Percentiles rank a stretch among this genome's conserved stretches.
Conservation (phyloP, 225 moss, liverwort and hornwort species). For the Rhytidiadelphus loreus region DNA sequence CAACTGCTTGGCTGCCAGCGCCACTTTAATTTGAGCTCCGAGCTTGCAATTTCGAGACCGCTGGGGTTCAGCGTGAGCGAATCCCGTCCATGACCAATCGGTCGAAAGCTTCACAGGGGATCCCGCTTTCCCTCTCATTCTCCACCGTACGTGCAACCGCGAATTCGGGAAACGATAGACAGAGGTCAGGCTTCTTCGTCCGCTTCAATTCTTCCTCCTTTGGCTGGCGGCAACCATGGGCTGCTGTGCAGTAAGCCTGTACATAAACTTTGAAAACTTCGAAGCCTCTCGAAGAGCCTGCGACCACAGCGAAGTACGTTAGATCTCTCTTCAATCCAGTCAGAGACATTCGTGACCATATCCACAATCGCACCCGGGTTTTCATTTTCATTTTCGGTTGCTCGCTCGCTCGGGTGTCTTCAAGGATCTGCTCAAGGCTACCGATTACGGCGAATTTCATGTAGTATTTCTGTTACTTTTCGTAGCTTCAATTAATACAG, state of each 20-base stretch:
- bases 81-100: background rate
- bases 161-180: background rate
- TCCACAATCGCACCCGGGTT: background rate
- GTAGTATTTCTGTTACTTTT: too few species aligned
- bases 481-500: background rate
- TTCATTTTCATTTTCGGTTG: background rate
- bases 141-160: background rate
- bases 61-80: background rate
- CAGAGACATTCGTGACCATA: background rate
- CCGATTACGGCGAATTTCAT: background rate
- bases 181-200: background rate
- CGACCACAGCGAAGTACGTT: background rate
- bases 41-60: background rate
- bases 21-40: too few species aligned
- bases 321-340: background rate
- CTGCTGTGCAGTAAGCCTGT: background rate
- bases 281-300: background rate
- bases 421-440: background rate
- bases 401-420: background rate
- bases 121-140: background rate
- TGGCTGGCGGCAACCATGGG: background rate
- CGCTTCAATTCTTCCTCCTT: background rate
- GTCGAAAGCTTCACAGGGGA: background rate
- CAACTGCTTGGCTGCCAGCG: background rate
- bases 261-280: background rate